A percentile compares a stretch with the other conserved stretches of the same genome.
Evolutionary conservation across 2,329 filamentous ascomycete genomes (phyloP).

Genomic region (Drechslerella coelobrocha): DNA sequence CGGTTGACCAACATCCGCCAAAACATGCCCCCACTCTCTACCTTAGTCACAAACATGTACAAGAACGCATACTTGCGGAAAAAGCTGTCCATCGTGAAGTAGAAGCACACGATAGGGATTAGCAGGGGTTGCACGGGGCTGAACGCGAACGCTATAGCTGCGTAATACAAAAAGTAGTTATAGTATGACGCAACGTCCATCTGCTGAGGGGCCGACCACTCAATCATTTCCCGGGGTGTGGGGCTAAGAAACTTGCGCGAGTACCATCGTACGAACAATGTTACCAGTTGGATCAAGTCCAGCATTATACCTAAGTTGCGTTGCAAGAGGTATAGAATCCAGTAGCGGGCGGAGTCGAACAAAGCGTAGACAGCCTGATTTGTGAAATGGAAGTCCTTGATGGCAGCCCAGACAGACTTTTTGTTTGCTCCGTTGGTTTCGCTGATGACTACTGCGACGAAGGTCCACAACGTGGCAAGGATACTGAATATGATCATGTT

Average conservation of each 20-base stretch:
- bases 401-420: constrained; percentile 68
- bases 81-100: constrained; percentile 84
- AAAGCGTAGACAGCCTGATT: constrained; percentile 73
- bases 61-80: constrained; percentile 94
- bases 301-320: constrained; percentile 91
- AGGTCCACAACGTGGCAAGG: constrained; percentile 81
- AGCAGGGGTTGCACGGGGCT: constrained; percentile 85
- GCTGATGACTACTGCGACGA: constrained; percentile 71
- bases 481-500: constrained; percentile 93
- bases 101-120: constrained; percentile 82
- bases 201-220: constrained; percentile 85
- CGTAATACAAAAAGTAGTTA: constrained; percentile 96
- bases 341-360: constrained; percentile 84
- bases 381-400: constrained; percentile 70
- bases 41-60: constrained; percentile 96
- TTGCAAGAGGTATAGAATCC: constrained; percentile 92
- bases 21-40: constrained; percentile 88
- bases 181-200: constrained; percentile 98
- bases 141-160: constrained; percentile 86
- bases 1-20: constrained; percentile 94
- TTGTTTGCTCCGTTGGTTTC: constrained; percentile 63
- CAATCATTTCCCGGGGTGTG: constrained; percentile 88
- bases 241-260: constrained; percentile 82
- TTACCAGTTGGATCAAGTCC: constrained; percentile 88
- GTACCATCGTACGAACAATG: constrained; percentile 82